A percentile compares a stretch with the other conserved stretches of the same genome.
These are phyloP conservation scores for Plasmopara viticola DNA, from an alignment of 352 stramenopile species.

Conservation along the genomic window DNA sequence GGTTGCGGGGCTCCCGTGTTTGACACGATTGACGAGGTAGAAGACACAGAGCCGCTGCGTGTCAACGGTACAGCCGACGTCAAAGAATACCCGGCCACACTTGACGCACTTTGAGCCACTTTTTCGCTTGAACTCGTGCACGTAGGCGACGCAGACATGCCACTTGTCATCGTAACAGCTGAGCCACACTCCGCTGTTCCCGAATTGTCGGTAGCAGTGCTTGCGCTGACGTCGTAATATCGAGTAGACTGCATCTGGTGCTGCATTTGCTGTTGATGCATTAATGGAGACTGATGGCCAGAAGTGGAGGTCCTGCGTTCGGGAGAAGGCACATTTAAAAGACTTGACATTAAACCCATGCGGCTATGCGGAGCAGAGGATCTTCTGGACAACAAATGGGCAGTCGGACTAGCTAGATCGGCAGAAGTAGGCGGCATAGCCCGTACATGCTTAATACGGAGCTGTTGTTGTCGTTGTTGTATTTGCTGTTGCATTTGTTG, in stretches of 20 bases:
- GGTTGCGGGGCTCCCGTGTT: constrained; percentile 39
- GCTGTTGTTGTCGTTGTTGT: constrained; percentile 14
- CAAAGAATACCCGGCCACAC: constrained; percentile 17
- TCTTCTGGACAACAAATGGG: constrained; percentile 46
- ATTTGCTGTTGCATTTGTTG: constrained; percentile 15
- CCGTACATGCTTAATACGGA: constrained; percentile 22
- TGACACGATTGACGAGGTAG: constrained; percentile 24
- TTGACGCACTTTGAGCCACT: constrained; percentile 13
- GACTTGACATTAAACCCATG: constrained; percentile 73
- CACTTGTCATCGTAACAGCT: constrained; percentile 25
- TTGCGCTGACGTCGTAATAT: constrained; percentile 32
- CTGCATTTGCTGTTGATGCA: constrained; percentile 34
- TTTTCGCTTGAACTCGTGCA: constrained; percentile 21
- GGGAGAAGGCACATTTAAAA: constrained; percentile 69
- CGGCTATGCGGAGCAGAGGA: constrained; percentile 29
- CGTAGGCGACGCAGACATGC: constrained; percentile 25
- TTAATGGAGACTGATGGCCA: constrained; percentile 39
- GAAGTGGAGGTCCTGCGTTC: constrained; percentile 34
- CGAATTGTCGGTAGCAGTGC: constrained; percentile 10
- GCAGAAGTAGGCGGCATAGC: constrained; percentile 18
- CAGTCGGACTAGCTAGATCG: constrained; percentile 46
- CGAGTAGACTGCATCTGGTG: constrained; percentile 26
- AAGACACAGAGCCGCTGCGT: constrained; percentile 26
- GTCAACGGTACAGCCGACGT: constrained; percentile 26
- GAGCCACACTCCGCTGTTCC: constrained; percentile 13